Percentiles rank a stretch among this genome's conserved stretches.
Conservation (phyloP, 352 stramenopile genomes). For the Phytophthora megakarya region DNA sequence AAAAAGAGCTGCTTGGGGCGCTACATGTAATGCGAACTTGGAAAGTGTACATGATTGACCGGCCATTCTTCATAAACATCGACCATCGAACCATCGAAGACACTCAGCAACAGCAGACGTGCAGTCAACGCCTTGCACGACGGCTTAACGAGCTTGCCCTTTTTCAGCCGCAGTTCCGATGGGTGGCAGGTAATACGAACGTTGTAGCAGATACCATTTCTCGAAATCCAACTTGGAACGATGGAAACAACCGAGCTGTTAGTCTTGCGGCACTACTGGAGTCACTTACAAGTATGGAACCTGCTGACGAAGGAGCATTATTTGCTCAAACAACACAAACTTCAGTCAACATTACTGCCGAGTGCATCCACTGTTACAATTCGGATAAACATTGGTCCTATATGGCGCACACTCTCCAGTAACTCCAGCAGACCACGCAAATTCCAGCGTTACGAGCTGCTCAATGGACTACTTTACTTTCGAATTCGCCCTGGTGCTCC, state of each 20-base stretch:
- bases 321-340: too few species aligned
- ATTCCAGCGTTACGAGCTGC: too few species aligned
- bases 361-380: neutral
- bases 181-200: neutral
- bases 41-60: neutral
- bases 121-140: neutral
- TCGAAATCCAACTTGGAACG: constrained; percentile 11
- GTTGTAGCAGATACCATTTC: constrained; percentile 12
- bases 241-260: neutral
- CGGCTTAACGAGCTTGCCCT: constrained; percentile 8
- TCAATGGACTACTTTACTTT: too few species aligned
- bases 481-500: constrained; percentile 4
- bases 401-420: neutral
- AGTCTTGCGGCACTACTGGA: constrained; percentile 10
- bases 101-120: neutral
- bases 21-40: neutral
- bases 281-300: neutral
- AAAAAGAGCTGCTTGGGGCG: constrained; percentile 3
- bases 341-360: neutral
- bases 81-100: neutral
- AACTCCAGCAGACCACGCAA: too few species aligned
- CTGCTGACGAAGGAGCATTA: neutral
- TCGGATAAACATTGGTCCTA: neutral
- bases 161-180: constrained; percentile 11
- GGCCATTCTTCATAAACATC: constrained; percentile 4